Conservation (phyloP, 495 filamentous ascomycete genomes). For the Alectoria sarmentosa region DNA sequence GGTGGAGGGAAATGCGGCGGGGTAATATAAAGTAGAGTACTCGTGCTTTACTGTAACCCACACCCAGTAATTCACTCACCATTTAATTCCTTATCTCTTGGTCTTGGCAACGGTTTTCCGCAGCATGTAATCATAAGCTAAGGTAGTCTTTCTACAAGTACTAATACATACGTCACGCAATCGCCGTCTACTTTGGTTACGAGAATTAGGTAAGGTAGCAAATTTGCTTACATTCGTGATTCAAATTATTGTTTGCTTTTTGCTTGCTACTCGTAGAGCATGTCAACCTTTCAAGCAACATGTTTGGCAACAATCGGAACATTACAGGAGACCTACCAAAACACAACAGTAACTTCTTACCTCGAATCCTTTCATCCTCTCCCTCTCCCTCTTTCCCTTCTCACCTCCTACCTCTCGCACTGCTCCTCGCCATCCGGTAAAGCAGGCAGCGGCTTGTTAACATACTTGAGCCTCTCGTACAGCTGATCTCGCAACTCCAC, state of each 20-base stretch:
- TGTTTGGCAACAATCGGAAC: not conserved
- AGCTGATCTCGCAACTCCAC: slow-evolving; percentile 1
- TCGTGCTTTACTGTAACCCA: too few relatives aligned
- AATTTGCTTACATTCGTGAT: too few relatives aligned
- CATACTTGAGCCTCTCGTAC: slow-evolving; percentile 9
- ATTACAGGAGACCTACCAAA: not conserved
- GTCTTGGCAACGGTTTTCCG: too few relatives aligned
- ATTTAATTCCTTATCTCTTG: too few relatives aligned
- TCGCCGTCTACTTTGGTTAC: too few relatives aligned
- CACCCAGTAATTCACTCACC: too few relatives aligned
- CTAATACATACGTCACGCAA: too few relatives aligned
- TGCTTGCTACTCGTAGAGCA: too few relatives aligned
- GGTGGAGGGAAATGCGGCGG: not conserved
- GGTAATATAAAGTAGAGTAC: too few relatives aligned
- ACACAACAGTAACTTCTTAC: not conserved
- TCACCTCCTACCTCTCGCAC: not conserved
- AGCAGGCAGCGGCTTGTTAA: slow-evolving; percentile 7
- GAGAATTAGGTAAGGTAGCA: not conserved
- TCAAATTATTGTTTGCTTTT: too few relatives aligned
- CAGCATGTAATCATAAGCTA: too few relatives aligned
- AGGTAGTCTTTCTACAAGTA: too few relatives aligned
- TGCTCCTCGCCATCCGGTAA: not conserved
- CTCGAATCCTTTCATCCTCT: not conserved
- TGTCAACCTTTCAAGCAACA: not conserved
- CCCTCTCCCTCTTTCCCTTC: not conserved